Conservation (phyloP, 305 asterid species). For the Euphrasia arctica region DNA sequence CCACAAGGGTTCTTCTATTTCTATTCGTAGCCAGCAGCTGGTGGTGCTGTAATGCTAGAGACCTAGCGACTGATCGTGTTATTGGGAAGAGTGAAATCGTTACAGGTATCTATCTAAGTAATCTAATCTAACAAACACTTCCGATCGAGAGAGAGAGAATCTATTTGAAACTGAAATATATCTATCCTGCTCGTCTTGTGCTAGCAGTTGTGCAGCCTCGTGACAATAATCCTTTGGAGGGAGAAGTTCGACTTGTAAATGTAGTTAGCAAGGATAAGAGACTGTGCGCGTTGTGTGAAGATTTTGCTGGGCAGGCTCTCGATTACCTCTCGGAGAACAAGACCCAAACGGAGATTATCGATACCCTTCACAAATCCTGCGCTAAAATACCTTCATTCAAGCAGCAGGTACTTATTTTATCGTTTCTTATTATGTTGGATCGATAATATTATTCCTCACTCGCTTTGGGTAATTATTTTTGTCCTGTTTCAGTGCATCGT, state of each 20-base stretch:
- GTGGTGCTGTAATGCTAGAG: slow-evolving; percentile 51
- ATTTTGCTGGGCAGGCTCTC: slow-evolving; percentile 63
- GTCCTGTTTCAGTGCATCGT: slow-evolving; percentile 56
- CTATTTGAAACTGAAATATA: no score
- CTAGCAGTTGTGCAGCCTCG: slow-evolving; percentile 23
- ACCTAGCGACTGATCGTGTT: slow-evolving; percentile 31
- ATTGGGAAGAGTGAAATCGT: slow-evolving; percentile 23
- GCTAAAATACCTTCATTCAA: slow-evolving; percentile 57
- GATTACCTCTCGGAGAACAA: slow-evolving; percentile 58
- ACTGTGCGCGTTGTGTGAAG: slow-evolving; percentile 66
- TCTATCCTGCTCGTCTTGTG: slow-evolving; percentile 6
- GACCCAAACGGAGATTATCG: slow-evolving; percentile 61
- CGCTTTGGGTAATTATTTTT: slow-evolving; percentile 1
- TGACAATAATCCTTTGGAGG: neutral
- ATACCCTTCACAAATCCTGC: slow-evolving; percentile 72
- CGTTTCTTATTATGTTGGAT: neutral
- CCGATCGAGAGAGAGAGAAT: no score
- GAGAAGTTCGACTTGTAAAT: slow-evolving; percentile 37
- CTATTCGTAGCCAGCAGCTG: slow-evolving; percentile 36
- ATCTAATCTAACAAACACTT: neutral
- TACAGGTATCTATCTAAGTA: slow-evolving; percentile 22
- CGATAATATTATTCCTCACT: neutral
- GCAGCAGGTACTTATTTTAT: slow-evolving; percentile 48
- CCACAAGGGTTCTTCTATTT: slow-evolving; percentile 37
- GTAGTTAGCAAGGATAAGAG: slow-evolving; percentile 28